Base-by-base conservation (phyloP, 1,284 basidiomycete species). In the Golubevia sp. region DNA sequence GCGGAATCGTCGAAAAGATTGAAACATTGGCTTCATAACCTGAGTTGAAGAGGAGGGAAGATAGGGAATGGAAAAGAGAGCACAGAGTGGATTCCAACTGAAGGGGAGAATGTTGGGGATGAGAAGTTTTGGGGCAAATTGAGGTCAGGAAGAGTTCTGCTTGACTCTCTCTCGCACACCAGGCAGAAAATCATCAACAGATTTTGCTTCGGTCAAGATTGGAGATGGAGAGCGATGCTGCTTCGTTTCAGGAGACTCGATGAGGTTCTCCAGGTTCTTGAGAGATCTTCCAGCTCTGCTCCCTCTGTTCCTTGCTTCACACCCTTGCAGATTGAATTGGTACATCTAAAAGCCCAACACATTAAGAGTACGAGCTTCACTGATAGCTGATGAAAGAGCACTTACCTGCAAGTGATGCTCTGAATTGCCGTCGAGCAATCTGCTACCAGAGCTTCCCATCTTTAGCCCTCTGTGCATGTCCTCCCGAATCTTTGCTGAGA, bases 11-110 rank as follows among this genome's bases (percentile, higher is more conserved):
- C 0, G 91, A 87, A 85, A 97, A 95, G 82, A 97, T 89, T 0
- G 91, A 91, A 2, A 91, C 91, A 78, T 98, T 98, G 18, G 96
- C 94, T 84, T 97, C 94, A 84, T 91, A 97, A 0, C 95, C 96
- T 0, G 92, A 94, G 84, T 94, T 96, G 88, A 97, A 97, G 18
- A 98, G 87, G 11, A 98, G 86, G 0, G 91, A 92, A 0, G 89
- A 85, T 11, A 65, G 58, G 3, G 71, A 64, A 5, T 59, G 60
- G 61, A 83, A 79, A 54, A 75, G 70, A 4, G 20, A 3, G 0
- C 73, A 70, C 4, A 82, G 63, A 3, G 71, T 61, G 20, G 25
- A n/a, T 55, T 83, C 80, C 8, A 79, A 62, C 44, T 67, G 26
- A 20, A 23, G 15, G 21, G 13, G 50, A 23, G 30, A 11, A n/a